Conservation (phyloP, 2,329 filamentous ascomycete genomes). For the Emergomyces pasteurianus region DNA sequence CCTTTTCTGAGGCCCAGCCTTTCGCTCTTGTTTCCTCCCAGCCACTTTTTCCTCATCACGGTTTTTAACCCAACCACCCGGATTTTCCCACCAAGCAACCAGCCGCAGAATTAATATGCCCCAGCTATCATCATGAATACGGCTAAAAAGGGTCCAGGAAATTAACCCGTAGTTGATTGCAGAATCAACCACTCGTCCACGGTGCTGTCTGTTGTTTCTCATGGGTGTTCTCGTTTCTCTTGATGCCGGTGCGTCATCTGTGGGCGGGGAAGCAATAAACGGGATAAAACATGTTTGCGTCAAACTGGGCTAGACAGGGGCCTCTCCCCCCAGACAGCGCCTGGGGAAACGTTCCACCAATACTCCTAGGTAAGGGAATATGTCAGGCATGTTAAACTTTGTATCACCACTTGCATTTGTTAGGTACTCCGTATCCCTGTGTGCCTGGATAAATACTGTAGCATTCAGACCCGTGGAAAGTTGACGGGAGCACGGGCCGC, state of each 20-base stretch:
- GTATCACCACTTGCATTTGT: no score
- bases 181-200: neutral
- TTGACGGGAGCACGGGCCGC: neutral
- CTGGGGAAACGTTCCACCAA: no score
- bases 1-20: neutral
- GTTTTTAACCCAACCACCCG: neutral
- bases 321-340: no score
- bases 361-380: no score
- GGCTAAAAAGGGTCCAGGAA: no score
- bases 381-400: no score
- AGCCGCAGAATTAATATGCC: neutral
- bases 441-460: no score
- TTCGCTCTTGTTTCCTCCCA: slow-evolving; percentile 10
- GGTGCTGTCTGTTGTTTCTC: no score
- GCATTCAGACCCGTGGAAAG: neutral
- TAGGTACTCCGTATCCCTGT: no score
- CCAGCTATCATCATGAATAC: neutral
- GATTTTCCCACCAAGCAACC: neutral
- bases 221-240: no score
- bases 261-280: neutral
- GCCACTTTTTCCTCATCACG: neutral
- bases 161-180: neutral
- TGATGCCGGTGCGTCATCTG: neutral
- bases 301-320: no score
- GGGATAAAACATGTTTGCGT: neutral